Evolutionary conservation across 73 alveolate genomes (phyloP), one percentile per base, ranked within the genome.

Genomic region (Effrenium voratum): DNA sequence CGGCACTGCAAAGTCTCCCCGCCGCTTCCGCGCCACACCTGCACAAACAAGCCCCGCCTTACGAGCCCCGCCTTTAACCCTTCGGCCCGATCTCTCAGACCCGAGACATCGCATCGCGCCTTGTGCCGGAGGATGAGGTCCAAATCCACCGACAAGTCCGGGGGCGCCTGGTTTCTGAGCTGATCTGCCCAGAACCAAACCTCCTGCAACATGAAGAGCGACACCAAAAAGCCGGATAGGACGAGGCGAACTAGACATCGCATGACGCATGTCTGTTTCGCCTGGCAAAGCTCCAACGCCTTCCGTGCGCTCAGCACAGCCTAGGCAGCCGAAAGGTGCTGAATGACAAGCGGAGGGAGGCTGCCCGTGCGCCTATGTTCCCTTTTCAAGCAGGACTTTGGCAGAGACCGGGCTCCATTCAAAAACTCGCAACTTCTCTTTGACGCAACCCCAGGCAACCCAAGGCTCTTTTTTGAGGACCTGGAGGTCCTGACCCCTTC

Each of bases 221-320:
- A n/a, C n/a, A n/a, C n/a, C n/a, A n/a, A n/a, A n/a, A n/a, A n/a
- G n/a, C n/a, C n/a, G n/a, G n/a, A n/a, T n/a, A n/a, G n/a, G n/a
- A n/a, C n/a, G n/a, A n/a, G n/a, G n/a, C n/a, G n/a, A n/a, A n/a
- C n/a, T n/a, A n/a, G n/a, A n/a, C n/a, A n/a, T n/a, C n/a, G n/a
- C n/a, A n/a, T n/a, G n/a, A n/a, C n/a, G n/a, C n/a, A n/a, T n/a
- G 13, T 19, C 77, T 40, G 77, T 28, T 34, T 63, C 77, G 38
- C 77, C 77, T n/a, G n/a, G 32, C 38, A 63, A 26, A 60, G 5
- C 38, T 87, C 95, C 44, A 60, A 49, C 41, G 95, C 95, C 6
- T 68, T 66, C 22, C 95, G 95, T 44, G 95, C 95, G 43, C 84
- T 60, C 83, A 87, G 95, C 95, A 87, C 95, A 41, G 95, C 95